Evolutionary conservation across 228 moss, liverwort and hornwort genomes (phyloP), one percentile per base, ranked within the genome.

Genomic region (Sphagnum fallax): DNA sequence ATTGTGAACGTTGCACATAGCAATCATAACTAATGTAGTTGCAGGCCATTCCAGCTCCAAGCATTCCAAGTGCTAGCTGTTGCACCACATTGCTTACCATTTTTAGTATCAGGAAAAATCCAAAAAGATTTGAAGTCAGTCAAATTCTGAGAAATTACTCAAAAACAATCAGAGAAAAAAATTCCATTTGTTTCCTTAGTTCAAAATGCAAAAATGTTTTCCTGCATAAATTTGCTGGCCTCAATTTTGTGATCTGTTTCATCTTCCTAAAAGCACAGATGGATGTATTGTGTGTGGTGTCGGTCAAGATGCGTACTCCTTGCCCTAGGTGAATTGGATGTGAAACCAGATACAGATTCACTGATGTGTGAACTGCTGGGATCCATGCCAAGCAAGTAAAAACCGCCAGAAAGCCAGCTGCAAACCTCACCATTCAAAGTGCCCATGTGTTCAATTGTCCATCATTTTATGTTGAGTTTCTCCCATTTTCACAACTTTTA

Each of bases 11-110:
- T 69, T 87, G 87, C 68, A 83, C 75, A 72, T 87, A 80, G 76
- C 87, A 87, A 70, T 87, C 87, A 82, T 82, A 87, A 66, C 80
- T 80, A 65, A 87, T 78, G 70, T 87, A 87, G 55, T 83, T 87
- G 76, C 80, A 83, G 74, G 75, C 75, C 74, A 78, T 73, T 74
- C 87, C 87, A 47, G 65, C 72, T 50, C 74, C 53, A 32, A 83
- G 83, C 60, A 83, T 87, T 53, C 78, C 78, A 50, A 80, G 49
- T 47, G 87, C 83, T 65, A 83, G 70, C 83, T 87, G 78, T 75
- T 67, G 53, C 69, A 51, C 72, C 72, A 18, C 32, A 50, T 60
- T 51, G 47, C 61, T 63, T 71, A 64, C 66, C 74, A 7, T 32
- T 60, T 52, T 69, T 62, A 50, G 11, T 68, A 71, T 18, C 57